Percentiles rank a stretch among this genome's conserved stretches.
Conservation (phyloP, 352 stramenopile species). For the Phytopythium sindhum region DNA sequence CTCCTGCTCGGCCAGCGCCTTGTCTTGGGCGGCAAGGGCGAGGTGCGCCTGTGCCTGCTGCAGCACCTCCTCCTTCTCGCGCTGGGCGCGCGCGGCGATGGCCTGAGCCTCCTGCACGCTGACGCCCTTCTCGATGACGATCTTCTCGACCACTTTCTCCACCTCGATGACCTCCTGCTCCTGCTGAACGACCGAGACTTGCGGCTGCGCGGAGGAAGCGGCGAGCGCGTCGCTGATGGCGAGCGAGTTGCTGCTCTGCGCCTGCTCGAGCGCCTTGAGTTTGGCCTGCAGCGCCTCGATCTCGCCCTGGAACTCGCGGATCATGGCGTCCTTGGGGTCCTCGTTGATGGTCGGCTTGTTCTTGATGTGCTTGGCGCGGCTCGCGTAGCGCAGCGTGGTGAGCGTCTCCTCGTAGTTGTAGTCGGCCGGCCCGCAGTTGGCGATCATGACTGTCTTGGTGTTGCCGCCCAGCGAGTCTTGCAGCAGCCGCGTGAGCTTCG, state of each 20-base stretch:
- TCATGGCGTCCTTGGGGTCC: slow-evolving; percentile 98
- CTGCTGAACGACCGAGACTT: slow-evolving; percentile 1
- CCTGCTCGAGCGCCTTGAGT: slow-evolving; percentile 50
- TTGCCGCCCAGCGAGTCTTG: slow-evolving; percentile 97
- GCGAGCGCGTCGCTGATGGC: neutral
- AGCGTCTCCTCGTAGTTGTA: slow-evolving; percentile 98
- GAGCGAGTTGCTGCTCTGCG: slow-evolving; percentile 11
- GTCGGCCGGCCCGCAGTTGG: slow-evolving; percentile 95
- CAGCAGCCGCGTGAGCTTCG: slow-evolving; percentile 96
- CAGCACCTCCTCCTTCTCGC: slow-evolving; percentile 75
- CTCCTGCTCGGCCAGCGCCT: slow-evolving; percentile 78
- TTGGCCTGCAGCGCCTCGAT: slow-evolving; percentile 93
- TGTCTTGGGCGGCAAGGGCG: slow-evolving; percentile 69
- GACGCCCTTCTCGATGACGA: slow-evolving; percentile 81
- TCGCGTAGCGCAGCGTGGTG: slow-evolving; percentile 95
- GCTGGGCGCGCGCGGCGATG: slow-evolving; percentile 67
- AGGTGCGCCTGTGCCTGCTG: slow-evolving; percentile 70
- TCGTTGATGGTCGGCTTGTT: slow-evolving; percentile 99
- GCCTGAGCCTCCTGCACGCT: slow-evolving; percentile 73
- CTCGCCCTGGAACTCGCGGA: slow-evolving; percentile 96
- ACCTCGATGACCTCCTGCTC: slow-evolving; percentile 52
- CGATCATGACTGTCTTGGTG: slow-evolving; percentile 98
- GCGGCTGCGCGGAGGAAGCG: neutral
- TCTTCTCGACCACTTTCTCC: slow-evolving; percentile 82
- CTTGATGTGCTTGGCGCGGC: slow-evolving; percentile 99